These are phyloP conservation scores for Hypericum androsaemum DNA, from an alignment of 345 rosid species.

Conservation along the genomic window DNA sequence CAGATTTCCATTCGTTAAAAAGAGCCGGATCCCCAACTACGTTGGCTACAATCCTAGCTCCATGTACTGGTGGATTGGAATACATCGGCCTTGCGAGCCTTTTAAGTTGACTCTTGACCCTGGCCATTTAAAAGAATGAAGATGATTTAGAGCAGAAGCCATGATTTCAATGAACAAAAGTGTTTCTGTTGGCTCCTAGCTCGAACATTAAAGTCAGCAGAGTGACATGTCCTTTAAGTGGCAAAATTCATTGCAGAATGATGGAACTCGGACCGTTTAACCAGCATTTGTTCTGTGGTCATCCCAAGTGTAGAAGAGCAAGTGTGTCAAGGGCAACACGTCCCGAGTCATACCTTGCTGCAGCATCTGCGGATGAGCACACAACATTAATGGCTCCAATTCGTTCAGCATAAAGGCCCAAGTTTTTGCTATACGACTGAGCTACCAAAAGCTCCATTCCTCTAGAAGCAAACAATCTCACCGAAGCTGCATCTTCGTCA, in stretches of 20 bases:
- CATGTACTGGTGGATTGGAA: constrained; percentile 94
- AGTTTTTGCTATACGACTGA: constrained; percentile 92
- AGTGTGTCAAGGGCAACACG: neutral
- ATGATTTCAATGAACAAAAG: neutral
- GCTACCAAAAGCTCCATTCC: constrained; percentile 87
- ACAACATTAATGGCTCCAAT: constrained; percentile 86
- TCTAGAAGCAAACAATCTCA: constrained; percentile 73
- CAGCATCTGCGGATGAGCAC: constrained; percentile 79
- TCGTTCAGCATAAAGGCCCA: constrained; percentile 89
- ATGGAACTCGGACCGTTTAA: no score
- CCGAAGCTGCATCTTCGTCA: constrained; percentile 81
- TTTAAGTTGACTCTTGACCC: constrained; percentile 97
- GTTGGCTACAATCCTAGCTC: constrained; percentile 87
- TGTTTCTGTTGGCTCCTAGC: neutral
- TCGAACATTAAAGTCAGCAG: neutral
- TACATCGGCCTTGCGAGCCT: constrained; percentile 96
- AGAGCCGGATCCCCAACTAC: constrained; percentile 77
- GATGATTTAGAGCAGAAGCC: neutral
- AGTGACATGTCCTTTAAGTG: neutral
- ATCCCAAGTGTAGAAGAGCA: no score
- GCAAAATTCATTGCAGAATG: no score
- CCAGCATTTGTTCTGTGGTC: no score
- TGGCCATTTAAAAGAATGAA: constrained; percentile 17
- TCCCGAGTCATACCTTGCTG: constrained; percentile 43
- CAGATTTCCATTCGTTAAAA: constrained; percentile 81